Evolutionary conservation across 345 rosid genomes (phyloP), one percentile per base, ranked within the genome.

Genomic region (Moricandia moricandioides): DNA sequence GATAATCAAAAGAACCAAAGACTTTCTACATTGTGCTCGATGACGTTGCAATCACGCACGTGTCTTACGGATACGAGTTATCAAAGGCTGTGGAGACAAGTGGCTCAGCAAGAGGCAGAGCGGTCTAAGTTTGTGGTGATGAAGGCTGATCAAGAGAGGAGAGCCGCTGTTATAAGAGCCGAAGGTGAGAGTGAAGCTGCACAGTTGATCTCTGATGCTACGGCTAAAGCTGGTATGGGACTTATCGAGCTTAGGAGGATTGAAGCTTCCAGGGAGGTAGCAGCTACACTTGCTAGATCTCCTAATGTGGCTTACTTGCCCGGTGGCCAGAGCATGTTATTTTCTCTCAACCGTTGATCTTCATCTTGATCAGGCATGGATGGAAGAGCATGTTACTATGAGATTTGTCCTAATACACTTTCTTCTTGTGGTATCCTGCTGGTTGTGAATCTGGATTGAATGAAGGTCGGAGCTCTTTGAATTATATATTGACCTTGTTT

Each of bases 101-200:
- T 95, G 47, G 99, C 99, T 0, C 98, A 95, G 72, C 98, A 95
- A 77, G 99, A 95, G 76, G 99, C 99, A 0, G 99, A 92, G 85
- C 78, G 99, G 73, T 95, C 98, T 2, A 95, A 89, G 77, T 95
- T 92, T 65, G 86, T 95, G 8, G 99, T 95, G 79, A 84, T 84
- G 88, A 95, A 92, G 63, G 99, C 99, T 71, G 99, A 92, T 73
- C 99, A 92, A 82, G 99, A 95, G 86, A 92, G 97, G 84, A 86
- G 96, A 81, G 98, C 99, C 62, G 97, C 98, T 7, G 65, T 95
- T 81, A 88, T 95, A 52, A 80, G 97, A 74, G 99, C 98, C 2
- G 96, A 95, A 80, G 97, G 99, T 84, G 99, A 95, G 83, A 95
- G 99, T 81, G 93, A 90, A 79, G 83, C 98, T 75, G 99, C 99